Evolutionary conservation across 2,329 filamentous ascomycete genomes (phyloP), one percentile per base, ranked within the genome.

Genomic region (Trichophyton mentagrophytes): DNA sequence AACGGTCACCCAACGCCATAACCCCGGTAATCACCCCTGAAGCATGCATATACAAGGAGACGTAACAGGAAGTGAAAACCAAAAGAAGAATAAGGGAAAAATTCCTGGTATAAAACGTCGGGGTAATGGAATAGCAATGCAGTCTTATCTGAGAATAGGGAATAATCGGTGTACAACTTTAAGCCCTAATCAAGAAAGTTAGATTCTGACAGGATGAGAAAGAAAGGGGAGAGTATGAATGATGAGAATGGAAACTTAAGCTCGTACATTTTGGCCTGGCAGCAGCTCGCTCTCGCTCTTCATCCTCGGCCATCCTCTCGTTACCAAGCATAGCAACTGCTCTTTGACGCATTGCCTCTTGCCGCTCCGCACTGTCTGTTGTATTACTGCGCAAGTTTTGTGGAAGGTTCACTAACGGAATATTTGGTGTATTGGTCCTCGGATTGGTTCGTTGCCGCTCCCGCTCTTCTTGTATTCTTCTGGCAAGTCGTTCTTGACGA

Each of bases 401-500:
- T n/a, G 25, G 25, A 27, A 44, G 30, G 4, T 13, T 13, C 0
- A 15, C 17, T 36, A 55, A 22, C 9, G 25, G 51, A n/a, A 55
- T 55, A 5, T 3, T 25, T 3, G 60, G 20, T 22, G 44, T 59
- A 13, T 17, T 20, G 15, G 8, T 49, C 8, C 11, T 22, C n/a
- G 42, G 17, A 51, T 38, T 38, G 9, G 44, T 44, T 6, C 33
- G 36, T 17, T 46, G 27, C 5, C 55, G 33, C 15, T 22, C 13
- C 27, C 57, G 38, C 25, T 49, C 33, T 38, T 57, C 8, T 25
- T 46, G 46, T 42, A 58, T 36, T 17, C 61, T 61, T 51, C 59
- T 49, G 11, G 62, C 64, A 27, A 87, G 82, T 15, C 87, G 80
- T 73, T 96, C 90, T 44, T 88, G 82, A 20, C 88, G 85, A 4